Percentiles rank a stretch among this genome's conserved stretches.
phyloP scores from a whole-genome alignment of 2,329 filamentous ascomycete species.

The Scopulariopsis brevicaulis region DNA sequence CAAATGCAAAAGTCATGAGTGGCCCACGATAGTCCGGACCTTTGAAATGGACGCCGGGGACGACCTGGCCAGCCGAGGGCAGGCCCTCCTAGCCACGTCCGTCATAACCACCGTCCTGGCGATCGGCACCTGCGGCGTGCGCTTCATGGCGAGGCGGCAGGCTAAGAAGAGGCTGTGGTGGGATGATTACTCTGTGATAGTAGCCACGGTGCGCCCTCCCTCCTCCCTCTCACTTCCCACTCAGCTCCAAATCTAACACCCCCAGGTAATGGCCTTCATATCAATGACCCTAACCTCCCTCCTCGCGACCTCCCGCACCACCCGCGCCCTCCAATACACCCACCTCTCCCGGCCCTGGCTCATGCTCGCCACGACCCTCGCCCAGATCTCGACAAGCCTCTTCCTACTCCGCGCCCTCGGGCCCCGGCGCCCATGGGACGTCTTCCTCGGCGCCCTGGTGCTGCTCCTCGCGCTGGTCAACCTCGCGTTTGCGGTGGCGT shows the following conservation, averaged over 20 bases:
- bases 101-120: conserved; percentile 18
- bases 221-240: not conserved
- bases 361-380: conserved; percentile 19
- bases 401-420: conserved; percentile 19
- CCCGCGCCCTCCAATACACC: conserved; percentile 19
- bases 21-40: not conserved
- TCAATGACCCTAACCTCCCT: conserved; percentile 21
- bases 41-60: not conserved
- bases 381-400: conserved; percentile 24
- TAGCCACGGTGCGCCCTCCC: conserved; percentile 17
- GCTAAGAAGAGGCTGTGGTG: conserved; percentile 14
- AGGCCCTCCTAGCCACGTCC: conserved; percentile 23
- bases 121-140: conserved; percentile 19
- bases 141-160: conserved; percentile 17
- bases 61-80: conserved; percentile 12
- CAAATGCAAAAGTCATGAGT: not conserved
- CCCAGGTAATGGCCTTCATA: conserved; percentile 19
- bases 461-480: conserved; percentile 19
- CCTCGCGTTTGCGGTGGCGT: conserved; percentile 18
- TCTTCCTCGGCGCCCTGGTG: conserved; percentile 17
- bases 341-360: conserved; percentile 23
- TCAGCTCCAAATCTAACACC: not conserved
- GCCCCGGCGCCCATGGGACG: conserved; percentile 16
- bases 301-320: conserved; percentile 15
- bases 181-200: conserved; percentile 21